Base-by-base conservation (phyloP, 148 eudicot genomes). In the Salicornia ramosissima region DNA sequence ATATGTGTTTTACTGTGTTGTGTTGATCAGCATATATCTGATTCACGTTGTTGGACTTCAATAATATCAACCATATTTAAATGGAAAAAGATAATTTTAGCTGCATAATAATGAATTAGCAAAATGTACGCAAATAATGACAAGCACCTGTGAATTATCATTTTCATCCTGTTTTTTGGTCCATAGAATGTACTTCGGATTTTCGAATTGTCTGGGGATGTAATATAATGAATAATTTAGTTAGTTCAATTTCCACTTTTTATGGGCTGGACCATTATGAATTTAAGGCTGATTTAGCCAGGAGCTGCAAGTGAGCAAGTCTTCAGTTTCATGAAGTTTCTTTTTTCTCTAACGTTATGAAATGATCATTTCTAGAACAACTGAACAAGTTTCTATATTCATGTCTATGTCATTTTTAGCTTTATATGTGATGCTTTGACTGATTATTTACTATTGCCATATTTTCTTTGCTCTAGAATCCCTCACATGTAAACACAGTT, bases 401-500 rank as follows among this genome's bases (percentile, higher is more conserved):
- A 1, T 57, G 7, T 29, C 18, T 14, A 3, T 59, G 64, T 16
- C n/a, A 16, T 59, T 59, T 31, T 9, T 9, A 2, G 21, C 13
- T 54, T 22, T 54, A 24, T 54, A 22, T 22, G 3, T 54, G 7
- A 12, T 57, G 62, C 29, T 24, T 22, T 22, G 10, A 57, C 15
- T 57, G 62, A 15, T 58, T 29, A 5, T 8, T 4, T 21, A 74
- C 72, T 16, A 21, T n/a, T 6, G 25, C n/a, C 2, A 28, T 22
- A 13, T 54, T 29, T 55, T 72, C 54, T 10, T 18, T 22, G 19
- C 68, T 59, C 26, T 56, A 33, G 70, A 59, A 63, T 84, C 67
- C 84, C 52, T 31, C 64, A 54, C 77, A 86, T 73, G 84, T 78
- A 50, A 69, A 76, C 68, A 75, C 88, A 39, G 83, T 84, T 51